Percentiles rank a stretch among this genome's conserved stretches.
Evolutionary conservation across 768 basidiomycete genomes (phyloP).

Genomic region (Trametes gibbosa): DNA sequence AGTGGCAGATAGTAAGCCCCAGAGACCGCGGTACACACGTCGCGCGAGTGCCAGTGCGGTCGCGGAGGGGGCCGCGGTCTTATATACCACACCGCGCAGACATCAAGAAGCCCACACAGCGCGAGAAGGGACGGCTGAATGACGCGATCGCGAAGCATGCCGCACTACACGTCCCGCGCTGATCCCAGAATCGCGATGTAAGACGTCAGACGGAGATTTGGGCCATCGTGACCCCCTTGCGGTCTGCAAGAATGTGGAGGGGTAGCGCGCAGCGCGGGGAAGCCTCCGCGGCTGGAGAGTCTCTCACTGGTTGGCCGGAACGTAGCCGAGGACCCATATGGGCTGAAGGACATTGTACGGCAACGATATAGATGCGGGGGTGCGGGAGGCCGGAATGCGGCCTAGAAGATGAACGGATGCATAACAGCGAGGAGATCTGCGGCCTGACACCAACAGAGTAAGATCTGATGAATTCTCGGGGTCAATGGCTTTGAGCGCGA

Average conservation of each 20-base stretch:
- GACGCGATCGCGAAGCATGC: background rate
- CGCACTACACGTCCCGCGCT: background rate
- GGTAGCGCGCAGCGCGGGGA: background rate
- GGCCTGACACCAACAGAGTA: background rate
- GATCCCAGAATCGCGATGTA: background rate
- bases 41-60: too few relatives aligned
- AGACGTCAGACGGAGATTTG: background rate
- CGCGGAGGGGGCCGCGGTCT: background rate
- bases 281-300: background rate
- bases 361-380: background rate
- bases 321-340: background rate
- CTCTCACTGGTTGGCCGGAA: background rate
- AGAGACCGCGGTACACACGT: too few relatives aligned
- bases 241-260: background rate
- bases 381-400: background rate
- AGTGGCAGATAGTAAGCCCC: too few relatives aligned
- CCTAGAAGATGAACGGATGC: background rate
- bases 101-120: background rate
- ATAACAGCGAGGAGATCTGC: background rate
- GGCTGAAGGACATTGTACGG: background rate
- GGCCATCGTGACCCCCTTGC: background rate
- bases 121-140: background rate
- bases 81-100: background rate
- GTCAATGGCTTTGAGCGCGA: background rate
- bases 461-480: background rate